Evolutionary conservation across 352 stramenopile species (phyloP), one percentile per base, ranked within the genome.

Genomic region (Phytophthora fragariae): DNA sequence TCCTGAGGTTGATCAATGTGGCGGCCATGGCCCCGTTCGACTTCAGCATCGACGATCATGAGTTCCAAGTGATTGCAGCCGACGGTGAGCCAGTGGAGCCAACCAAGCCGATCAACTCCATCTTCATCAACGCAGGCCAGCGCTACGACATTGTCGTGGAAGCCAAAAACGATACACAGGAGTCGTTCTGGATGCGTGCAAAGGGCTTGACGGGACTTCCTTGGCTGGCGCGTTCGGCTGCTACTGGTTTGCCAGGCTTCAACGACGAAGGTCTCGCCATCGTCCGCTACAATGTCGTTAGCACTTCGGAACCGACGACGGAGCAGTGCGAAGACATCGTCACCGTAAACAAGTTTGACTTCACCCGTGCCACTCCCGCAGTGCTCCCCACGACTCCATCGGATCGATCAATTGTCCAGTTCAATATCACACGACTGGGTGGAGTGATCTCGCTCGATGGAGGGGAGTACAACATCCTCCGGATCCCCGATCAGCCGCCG

Each of bases 11-110:
- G 10, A 81, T 83, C 27, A 79, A 72, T 50, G 65, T 80, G 62
- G 70, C 47, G 3, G 76, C 70, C 0, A 67, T 81, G 57, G 76
- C 70, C 29, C 61, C 73, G 6, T 75, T 81, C 55, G 63, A 81
- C 4, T 73, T 83, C 54, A 83, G 73, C 6, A 69, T 83, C 50
- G 73, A 83, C n/a, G 57, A 75, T 17, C 76, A 83, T 57, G 54
- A 68, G 11, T 77, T 84, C 52, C 73, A 68, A 7, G 70, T 84
- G 0, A 77, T 84, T 10, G 67, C 70, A 35, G 70, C 72, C 8
- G 77, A 84, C 19, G 65, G 70, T 0, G 64, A 78, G 3, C 46
- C 62, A 17, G 41, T 83, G 8, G 21, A 55, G 29, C 70, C 77
- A 9, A 72, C 65, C 0, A 19, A 70, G n/a, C 62, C 59, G 7